Base-by-base conservation (phyloP, 2,329 filamentous ascomycete species). In the Ceratocystis huliohia region DNA sequence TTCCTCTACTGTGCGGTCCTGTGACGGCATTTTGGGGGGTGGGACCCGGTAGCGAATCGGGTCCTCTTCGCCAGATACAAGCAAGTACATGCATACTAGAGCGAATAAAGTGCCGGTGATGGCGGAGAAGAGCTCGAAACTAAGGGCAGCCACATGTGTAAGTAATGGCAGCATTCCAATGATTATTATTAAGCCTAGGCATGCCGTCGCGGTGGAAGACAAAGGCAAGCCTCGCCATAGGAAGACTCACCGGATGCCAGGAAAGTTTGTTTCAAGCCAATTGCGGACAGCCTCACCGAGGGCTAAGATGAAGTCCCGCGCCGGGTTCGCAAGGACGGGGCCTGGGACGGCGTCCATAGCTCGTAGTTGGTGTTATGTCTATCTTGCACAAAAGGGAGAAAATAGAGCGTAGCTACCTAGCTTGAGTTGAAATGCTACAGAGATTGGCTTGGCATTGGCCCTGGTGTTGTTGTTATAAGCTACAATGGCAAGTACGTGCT, bases 31-130 rank as follows among this genome's bases (percentile, higher is more conserved):
- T 73, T 84, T 82, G n/a, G 88, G 87, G 53, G 81, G 72, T 4
- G 83, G 79, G 37, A 91, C 81, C 59, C 75, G 76, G 76, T 88
- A 91, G 44, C 77, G 78, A 53, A 84, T 81, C 7, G 81, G 77
- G 65, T 77, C 76, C 50, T 74, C 72, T 66, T 75, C 73, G 57
- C 71, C 70, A 25, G 68, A 65, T 68, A 72, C 69, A 56, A 72
- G 69, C 63, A 72, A 33, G 44, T 72, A 71, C 65, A 76, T 68
- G 63, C 77, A 68, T 64, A 74, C 17, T 48, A 73, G 45, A 63
- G 75, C 73, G 57, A 74, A 67, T 53, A 71, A 57, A 57, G 77
- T 68, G n/a, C 72, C 72, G 59, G 74, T 5, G 10, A 73, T 37
- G 37, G 74, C 71, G 61, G 71, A 72, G 33, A 70, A 59, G 20